phyloP scores from a whole-genome alignment of 805 yeast species.

The Hanseniaspora valbyensis region DNA sequence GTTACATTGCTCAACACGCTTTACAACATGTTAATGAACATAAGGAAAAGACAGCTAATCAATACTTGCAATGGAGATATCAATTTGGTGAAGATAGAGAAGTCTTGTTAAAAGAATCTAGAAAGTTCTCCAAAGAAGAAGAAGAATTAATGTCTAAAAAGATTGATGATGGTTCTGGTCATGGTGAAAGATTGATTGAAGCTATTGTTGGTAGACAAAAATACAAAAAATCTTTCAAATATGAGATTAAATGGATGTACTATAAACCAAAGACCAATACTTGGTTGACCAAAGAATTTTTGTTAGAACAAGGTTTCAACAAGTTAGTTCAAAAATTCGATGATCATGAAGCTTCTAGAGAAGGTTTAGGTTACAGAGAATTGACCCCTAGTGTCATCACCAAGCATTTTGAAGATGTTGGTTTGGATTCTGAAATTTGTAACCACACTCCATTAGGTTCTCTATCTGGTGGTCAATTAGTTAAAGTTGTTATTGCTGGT shows the following conservation, averaged over 20 bases:
- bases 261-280: slow-evolving; percentile 91
- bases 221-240: slow-evolving; percentile 90
- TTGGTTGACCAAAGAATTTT: slow-evolving; percentile 77
- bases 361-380: slow-evolving; percentile 97
- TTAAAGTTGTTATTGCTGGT: slow-evolving; percentile 96
- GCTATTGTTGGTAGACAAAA: slow-evolving; percentile 97
- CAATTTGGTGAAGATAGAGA: slow-evolving; percentile 97
- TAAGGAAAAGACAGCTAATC: slow-evolving; percentile 95
- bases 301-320: slow-evolving; percentile 74
- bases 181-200: slow-evolving; percentile 79
- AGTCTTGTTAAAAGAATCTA: slow-evolving; percentile 82
- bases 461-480: slow-evolving; percentile 94
- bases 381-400: slow-evolving; percentile 83
- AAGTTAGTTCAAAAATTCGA: slow-evolving; percentile 92
- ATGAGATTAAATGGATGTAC: slow-evolving; percentile 86
- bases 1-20: slow-evolving; percentile 98
- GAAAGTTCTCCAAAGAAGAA: slow-evolving; percentile 68
- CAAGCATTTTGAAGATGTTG: slow-evolving; percentile 94
- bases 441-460: slow-evolving; percentile 97
- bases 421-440: slow-evolving; percentile 94
- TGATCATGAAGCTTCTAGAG: slow-evolving; percentile 98
- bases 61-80: slow-evolving; percentile 96
- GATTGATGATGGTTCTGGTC: slow-evolving; percentile 73
- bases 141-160: slow-evolving; percentile 71
- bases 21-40: slow-evolving; percentile 94